Conservation (phyloP, 73 alveolate genomes). For the Paramecium sonneborni region DNA sequence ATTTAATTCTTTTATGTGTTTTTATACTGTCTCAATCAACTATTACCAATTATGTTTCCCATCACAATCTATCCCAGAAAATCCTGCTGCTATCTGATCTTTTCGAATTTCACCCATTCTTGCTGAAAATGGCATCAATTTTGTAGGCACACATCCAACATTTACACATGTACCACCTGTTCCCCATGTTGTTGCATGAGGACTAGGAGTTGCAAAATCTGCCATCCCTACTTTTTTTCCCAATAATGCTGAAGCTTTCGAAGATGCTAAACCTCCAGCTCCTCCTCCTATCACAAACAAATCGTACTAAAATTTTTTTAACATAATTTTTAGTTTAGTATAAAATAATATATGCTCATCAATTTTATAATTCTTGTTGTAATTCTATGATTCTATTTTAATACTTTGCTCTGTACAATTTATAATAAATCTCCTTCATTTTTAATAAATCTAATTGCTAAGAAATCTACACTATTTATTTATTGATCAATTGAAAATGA, state of each 20-base stretch:
- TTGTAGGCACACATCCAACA: conserved; percentile 99
- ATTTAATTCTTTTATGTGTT: conserved; percentile 81
- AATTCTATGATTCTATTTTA: neutral
- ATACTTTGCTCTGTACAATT: neutral
- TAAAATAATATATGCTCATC: neutral
- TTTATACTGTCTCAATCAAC: conserved; percentile 81
- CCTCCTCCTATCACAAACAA: conserved; percentile 99
- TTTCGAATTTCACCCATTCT: conserved; percentile 82
- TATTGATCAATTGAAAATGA: neutral
- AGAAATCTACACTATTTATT: neutral
- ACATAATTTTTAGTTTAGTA: conserved; percentile 11
- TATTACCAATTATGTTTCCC: conserved; percentile 85
- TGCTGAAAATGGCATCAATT: conserved; percentile 99
- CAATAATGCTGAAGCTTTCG: conserved; percentile 92
- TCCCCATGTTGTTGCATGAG: conserved; percentile 94
- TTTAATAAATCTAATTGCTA: neutral
- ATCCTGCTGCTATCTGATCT: conserved; percentile 80
- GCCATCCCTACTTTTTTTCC: conserved; percentile 96
- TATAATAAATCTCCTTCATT: neutral
- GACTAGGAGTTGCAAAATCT: conserved; percentile 96
- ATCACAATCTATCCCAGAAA: conserved; percentile 59
- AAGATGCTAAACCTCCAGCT: conserved; percentile 98
- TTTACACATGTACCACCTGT: conserved; percentile 99
- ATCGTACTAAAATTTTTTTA: conserved; percentile 74
- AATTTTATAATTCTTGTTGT: neutral